Percentiles rank a stretch among this genome's conserved stretches.
phyloP scores from a whole-genome alignment of 345 rosid genomes.

The Eucalyptus tenuipes region DNA sequence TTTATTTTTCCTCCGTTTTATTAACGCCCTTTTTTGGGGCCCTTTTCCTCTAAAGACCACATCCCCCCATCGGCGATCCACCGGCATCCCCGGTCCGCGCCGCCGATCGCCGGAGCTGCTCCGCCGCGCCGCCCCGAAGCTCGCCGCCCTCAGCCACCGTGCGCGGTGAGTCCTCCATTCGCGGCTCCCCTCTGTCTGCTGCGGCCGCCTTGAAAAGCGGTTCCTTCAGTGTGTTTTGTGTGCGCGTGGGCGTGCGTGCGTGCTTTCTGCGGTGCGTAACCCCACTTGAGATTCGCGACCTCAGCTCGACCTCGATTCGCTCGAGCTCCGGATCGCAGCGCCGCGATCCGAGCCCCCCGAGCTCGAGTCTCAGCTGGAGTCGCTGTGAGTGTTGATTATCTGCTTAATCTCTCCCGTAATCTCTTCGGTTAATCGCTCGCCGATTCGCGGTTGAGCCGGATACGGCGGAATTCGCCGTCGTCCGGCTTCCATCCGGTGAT shows the following conservation, averaged over 20 bases:
- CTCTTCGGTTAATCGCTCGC: neutral
- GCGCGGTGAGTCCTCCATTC: neutral
- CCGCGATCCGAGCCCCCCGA: constrained; percentile 48
- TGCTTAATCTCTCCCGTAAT: neutral
- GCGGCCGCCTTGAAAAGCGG: neutral
- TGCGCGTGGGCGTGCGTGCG: neutral
- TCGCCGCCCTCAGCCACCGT: neutral
- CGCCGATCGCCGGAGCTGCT: neutral
- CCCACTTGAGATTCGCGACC: constrained; percentile 15
- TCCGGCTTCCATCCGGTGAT: neutral
- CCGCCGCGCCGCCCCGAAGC: neutral
- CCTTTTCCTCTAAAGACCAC: neutral
- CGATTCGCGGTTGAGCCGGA: neutral
- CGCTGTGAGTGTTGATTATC: constrained; percentile 33
- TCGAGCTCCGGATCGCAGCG: constrained; percentile 34
- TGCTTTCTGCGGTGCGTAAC: neutral
- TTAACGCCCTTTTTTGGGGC: neutral
- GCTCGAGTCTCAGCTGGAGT: constrained; percentile 34
- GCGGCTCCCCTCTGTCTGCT: neutral
- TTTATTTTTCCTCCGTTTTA: neutral
- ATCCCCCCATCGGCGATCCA: constrained; percentile 33
- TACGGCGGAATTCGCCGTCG: neutral
- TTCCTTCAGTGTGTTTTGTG: neutral
- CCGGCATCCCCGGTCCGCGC: constrained; percentile 11
- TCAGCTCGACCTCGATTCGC: constrained; percentile 37